Evolutionary conservation across 495 filamentous ascomycete species (phyloP).

Genomic region (Penicillium odoratum): DNA sequence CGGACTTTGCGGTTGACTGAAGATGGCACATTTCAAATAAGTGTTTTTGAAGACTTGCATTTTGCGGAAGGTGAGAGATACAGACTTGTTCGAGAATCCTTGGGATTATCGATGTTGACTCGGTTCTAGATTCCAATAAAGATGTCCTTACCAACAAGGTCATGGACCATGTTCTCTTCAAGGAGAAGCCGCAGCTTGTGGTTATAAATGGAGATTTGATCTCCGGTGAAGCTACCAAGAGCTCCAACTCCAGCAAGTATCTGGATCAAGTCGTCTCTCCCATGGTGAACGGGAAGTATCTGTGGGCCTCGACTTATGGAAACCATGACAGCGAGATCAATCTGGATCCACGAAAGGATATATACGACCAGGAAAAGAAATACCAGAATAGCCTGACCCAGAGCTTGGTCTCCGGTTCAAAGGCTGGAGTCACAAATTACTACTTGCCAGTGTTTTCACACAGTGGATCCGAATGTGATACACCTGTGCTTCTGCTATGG

Average conservation of each 20-base stretch:
- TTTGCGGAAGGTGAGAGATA: conserved; percentile 60
- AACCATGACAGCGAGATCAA: conserved; percentile 71
- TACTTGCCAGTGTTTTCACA: conserved; percentile 54
- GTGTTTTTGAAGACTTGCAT: conserved; percentile 68
- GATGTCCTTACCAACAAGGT: conserved; percentile 60
- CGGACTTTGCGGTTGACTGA: conserved; percentile 28
- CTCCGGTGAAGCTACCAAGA: conserved; percentile 63
- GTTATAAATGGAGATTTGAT: conserved; percentile 76
- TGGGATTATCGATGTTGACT: not conserved
- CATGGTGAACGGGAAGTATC: conserved; percentile 49
- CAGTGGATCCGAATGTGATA: conserved; percentile 8
- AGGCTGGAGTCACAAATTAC: conserved; percentile 68
- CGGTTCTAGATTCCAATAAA: conserved; percentile 9
- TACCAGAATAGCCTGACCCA: conserved; percentile 57
- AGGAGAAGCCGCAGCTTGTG: conserved; percentile 58
- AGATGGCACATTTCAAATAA: conserved; percentile 48
- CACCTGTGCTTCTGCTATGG: conserved; percentile 61
- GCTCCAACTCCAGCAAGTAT: conserved; percentile 58
- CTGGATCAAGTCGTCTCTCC: conserved; percentile 62
- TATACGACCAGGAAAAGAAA: conserved; percentile 55
- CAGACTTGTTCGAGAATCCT: not conserved
- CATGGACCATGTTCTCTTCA: conserved; percentile 59
- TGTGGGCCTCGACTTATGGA: conserved; percentile 71
- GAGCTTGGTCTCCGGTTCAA: conserved; percentile 39
- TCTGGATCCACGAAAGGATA: conserved; percentile 47